Evolutionary conservation across 2,329 filamentous ascomycete species (phyloP).

Genomic region (Sordariomycetes sp.): DNA sequence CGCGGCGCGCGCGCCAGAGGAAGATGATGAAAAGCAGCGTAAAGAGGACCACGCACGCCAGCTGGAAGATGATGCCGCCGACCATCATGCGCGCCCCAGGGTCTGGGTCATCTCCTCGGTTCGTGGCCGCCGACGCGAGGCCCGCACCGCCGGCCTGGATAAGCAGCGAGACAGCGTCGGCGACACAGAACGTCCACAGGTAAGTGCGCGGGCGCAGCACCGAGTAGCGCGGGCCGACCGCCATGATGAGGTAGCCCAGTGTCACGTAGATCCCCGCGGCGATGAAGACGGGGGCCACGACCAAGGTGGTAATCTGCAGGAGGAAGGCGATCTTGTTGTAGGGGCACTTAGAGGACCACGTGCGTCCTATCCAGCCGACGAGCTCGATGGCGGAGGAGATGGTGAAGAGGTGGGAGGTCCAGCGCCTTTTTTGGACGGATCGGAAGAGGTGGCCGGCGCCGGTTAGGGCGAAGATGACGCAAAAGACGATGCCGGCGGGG

Average conservation of each 20-base stretch:
- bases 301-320: constrained; percentile 29
- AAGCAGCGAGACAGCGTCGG: constrained; percentile 26
- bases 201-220: constrained; percentile 28
- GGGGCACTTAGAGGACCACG: constrained; percentile 16
- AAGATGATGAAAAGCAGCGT: constrained; percentile 25
- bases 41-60: constrained; percentile 34
- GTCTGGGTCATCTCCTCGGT: constrained; percentile 22
- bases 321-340: constrained; percentile 27
- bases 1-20: constrained; percentile 20
- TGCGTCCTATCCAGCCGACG: no score
- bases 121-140: constrained; percentile 7
- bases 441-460: constrained; percentile 10
- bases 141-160: constrained; percentile 13
- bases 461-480: constrained; percentile 8
- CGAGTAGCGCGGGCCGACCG: constrained; percentile 23
- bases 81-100: constrained; percentile 37
- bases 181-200: constrained; percentile 35
- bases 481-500: constrained; percentile 11
- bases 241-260: constrained; percentile 29
- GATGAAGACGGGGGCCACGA: constrained; percentile 28
- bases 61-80: constrained; percentile 36
- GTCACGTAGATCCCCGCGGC: constrained; percentile 32
- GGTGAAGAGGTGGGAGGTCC: no score
- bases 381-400: no score
- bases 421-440: constrained; percentile 4